These are phyloP conservation scores for Capsella rubella DNA, from an alignment of 441 rosid genomes.

Conservation along the genomic window DNA sequence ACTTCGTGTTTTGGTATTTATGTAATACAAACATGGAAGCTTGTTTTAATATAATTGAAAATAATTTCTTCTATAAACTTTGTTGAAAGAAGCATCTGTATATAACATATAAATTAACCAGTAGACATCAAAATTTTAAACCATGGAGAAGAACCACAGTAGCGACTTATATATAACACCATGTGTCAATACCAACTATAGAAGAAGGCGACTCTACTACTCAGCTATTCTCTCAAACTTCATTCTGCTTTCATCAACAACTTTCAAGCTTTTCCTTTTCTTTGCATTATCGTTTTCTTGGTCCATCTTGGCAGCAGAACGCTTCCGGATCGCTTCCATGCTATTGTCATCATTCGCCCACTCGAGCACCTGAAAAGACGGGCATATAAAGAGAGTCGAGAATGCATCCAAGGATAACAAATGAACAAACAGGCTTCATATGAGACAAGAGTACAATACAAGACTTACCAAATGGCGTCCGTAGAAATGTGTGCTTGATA, in stretches of 20 bases:
- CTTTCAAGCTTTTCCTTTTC: conserved; percentile 66
- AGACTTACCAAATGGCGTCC: conserved; percentile 89
- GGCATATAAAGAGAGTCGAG: not conserved
- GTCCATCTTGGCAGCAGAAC: conserved; percentile 81
- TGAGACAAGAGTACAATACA: not conserved
- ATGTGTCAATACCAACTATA: conserved; percentile 24
- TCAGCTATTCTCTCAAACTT: conserved; percentile 63
- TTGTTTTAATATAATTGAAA: not conserved
- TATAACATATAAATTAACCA: not conserved
- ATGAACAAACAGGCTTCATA: conserved; percentile 19
- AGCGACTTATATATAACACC: conserved; percentile 8
- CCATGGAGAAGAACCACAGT: conserved; percentile 23
- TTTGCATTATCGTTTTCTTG: conserved; percentile 57
- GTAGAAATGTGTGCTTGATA: conserved; percentile 82
- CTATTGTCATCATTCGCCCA: conserved; percentile 93
- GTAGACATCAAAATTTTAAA: conserved; percentile 37
- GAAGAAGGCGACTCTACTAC: conserved; percentile 32
- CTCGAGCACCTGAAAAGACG: conserved; percentile 66
- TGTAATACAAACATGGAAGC: too few species aligned
- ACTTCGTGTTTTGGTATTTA: too few species aligned
- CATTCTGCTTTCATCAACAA: conserved; percentile 63
- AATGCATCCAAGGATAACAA: conserved; percentile 14
- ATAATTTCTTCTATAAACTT: not conserved
- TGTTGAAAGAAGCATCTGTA: not conserved
- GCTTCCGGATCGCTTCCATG: conserved; percentile 73